Conservation (phyloP, 1,284 basidiomycete species). For the Calocybe gambosa region DNA sequence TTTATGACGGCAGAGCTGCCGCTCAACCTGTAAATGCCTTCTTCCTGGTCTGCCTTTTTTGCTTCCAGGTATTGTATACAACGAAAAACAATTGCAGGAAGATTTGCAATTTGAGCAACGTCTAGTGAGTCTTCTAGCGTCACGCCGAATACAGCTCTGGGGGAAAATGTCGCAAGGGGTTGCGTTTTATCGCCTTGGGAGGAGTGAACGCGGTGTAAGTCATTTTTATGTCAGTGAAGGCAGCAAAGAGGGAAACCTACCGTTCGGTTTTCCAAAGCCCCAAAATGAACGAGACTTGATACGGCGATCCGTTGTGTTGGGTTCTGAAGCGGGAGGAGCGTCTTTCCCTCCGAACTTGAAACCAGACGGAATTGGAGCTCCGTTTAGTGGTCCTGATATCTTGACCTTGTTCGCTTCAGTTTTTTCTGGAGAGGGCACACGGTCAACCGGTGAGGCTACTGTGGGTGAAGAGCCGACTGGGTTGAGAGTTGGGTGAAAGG, state of each 20-base stretch:
- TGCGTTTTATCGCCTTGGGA: constrained; percentile 38
- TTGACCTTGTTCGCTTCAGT: constrained; percentile 56
- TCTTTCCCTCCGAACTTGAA: constrained; percentile 84
- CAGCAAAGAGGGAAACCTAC: constrained; percentile 23
- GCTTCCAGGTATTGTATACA: constrained; percentile 88
- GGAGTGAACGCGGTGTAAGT: not conserved
- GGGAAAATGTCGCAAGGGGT: constrained; percentile 35
- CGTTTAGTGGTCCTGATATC: constrained; percentile 87
- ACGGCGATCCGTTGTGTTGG: constrained; percentile 55
- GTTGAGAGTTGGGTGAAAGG: constrained; percentile 49
- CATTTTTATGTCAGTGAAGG: not conserved
- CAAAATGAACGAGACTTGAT: constrained; percentile 87
- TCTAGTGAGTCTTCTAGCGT: constrained; percentile 84
- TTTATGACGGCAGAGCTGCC: constrained; percentile 95
- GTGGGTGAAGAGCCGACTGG: constrained; percentile 42
- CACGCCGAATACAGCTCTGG: constrained; percentile 86
- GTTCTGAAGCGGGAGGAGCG: constrained; percentile 37
- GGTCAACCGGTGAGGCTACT: constrained; percentile 37
- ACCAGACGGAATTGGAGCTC: constrained; percentile 79
- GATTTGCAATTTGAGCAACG: constrained; percentile 80
- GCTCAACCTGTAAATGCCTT: constrained; percentile 95
- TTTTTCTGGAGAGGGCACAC: constrained; percentile 57
- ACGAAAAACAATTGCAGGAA: constrained; percentile 93
- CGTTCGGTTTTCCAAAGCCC: constrained; percentile 66
- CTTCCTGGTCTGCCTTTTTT: constrained; percentile 90